A percentile compares a stretch with the other conserved stretches of the same genome.
phyloP scores from a whole-genome alignment of 1,284 basidiomycete genomes.

The Leccinum subrobustum region DNA sequence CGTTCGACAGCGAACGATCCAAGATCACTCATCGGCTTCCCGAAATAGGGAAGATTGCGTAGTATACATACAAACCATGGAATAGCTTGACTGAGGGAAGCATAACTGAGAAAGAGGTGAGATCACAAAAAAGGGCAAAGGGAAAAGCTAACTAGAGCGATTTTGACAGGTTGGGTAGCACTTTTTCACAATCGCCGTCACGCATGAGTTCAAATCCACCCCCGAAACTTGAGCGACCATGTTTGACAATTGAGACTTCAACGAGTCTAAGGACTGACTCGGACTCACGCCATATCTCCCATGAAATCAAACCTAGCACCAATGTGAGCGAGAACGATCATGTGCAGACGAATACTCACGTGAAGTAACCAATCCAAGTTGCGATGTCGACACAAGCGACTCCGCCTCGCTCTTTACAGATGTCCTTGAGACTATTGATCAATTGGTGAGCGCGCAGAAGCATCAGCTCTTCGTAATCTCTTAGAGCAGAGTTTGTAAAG shows the following conservation, averaged over 20 bases:
- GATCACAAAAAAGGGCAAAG: neutral
- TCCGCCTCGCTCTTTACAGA: constrained; percentile 12
- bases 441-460: constrained; percentile 35
- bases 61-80: constrained; percentile 35
- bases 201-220: constrained; percentile 27
- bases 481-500: constrained; percentile 38
- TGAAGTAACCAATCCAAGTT: constrained; percentile 23
- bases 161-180: constrained; percentile 19
- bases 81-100: constrained; percentile 22
- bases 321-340: constrained; percentile 2
- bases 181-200: constrained; percentile 14
- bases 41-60: constrained; percentile 24
- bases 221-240: constrained; percentile 20
- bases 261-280: neutral
- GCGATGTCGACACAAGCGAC: constrained; percentile 16
- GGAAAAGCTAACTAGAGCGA: constrained; percentile 23
- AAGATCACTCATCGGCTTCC: constrained; percentile 21
- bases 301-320: constrained; percentile 26
- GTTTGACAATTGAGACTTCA: neutral
- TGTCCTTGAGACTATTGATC: constrained; percentile 27
- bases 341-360: constrained; percentile 10
- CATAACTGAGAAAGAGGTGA: constrained; percentile 17
- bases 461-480: constrained; percentile 39
- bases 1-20: constrained; percentile 25
- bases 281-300: constrained; percentile 31